These are phyloP conservation scores for Vigna radiata DNA, from an alignment of 306 rosid species.

Conservation along the genomic window DNA sequence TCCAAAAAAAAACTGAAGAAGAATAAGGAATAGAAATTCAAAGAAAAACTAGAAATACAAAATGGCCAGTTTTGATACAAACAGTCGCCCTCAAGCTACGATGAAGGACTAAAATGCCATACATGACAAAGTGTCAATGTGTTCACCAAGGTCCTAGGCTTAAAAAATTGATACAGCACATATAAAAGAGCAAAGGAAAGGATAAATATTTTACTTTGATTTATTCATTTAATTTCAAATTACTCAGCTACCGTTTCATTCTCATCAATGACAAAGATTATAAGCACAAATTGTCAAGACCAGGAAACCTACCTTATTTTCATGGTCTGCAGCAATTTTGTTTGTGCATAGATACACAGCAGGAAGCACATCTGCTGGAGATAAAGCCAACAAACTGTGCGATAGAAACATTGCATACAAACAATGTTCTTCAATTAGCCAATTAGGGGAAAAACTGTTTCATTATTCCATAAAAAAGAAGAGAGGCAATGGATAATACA, in stretches of 20 bases:
- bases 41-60: slow-evolving; percentile 18
- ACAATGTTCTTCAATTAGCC: slow-evolving; percentile 44
- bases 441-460: slow-evolving; percentile 29
- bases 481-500: slow-evolving; percentile 7
- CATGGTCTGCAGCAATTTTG: slow-evolving; percentile 89
- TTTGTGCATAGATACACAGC: slow-evolving; percentile 90
- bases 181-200: slow-evolving; percentile 14
- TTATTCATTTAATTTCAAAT: background rate
- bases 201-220: slow-evolving; percentile 24
- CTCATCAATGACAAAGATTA: slow-evolving; percentile 29
- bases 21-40: slow-evolving; percentile 4
- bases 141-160: slow-evolving; percentile 13
- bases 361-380: slow-evolving; percentile 86
- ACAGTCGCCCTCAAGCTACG: slow-evolving; percentile 10
- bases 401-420: slow-evolving; percentile 43
- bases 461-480: slow-evolving; percentile 28
- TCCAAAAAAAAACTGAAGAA: background rate
- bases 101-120: slow-evolving; percentile 21
- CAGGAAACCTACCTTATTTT: slow-evolving; percentile 68
- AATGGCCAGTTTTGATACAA: slow-evolving; percentile 4
- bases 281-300: slow-evolving; percentile 12
- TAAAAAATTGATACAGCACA: slow-evolving; percentile 15
- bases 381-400: slow-evolving; percentile 80
- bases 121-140: slow-evolving; percentile 1
- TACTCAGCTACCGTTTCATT: slow-evolving; percentile 35